Percentiles rank a stretch among this genome's conserved stretches.
Conservation (phyloP, 208 protist species). For the Balamuthia mandrillaris region DNA sequence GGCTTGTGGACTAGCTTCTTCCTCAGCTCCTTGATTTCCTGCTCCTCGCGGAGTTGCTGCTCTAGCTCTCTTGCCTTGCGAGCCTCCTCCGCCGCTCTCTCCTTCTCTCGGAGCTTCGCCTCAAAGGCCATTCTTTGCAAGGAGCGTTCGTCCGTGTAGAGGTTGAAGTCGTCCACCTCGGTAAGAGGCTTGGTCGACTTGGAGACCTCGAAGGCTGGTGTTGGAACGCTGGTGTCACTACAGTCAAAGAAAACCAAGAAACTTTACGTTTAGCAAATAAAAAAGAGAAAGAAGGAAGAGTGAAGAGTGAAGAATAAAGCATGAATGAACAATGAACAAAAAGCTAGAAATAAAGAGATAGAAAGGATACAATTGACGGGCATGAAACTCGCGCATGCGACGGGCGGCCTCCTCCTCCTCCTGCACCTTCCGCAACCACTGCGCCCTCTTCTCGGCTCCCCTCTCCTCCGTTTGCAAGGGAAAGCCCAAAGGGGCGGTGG, state of each 20-base stretch:
- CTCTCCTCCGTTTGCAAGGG: background rate
- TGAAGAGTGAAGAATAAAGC: too few species aligned
- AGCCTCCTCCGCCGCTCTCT: conserved; percentile 6
- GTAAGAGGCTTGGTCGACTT: background rate
- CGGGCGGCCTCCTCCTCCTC: background rate
- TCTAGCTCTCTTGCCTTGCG: background rate
- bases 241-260: too few species aligned
- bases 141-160: background rate
- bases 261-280: too few species aligned
- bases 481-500: background rate
- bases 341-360: too few species aligned
- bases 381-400: background rate
- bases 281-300: too few species aligned
- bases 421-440: background rate
- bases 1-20: background rate
- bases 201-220: background rate
- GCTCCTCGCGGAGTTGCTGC: background rate
- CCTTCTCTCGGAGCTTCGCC: background rate
- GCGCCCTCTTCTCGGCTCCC: background rate
- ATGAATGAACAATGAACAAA: too few species aligned
- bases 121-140: background rate
- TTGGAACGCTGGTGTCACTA: background rate
- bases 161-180: background rate
- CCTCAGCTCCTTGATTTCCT: background rate
- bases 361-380: too few species aligned